Evolutionary conservation across 1,284 basidiomycete genomes (phyloP), one percentile per base, ranked within the genome.

Genomic region (Trametes sp.): DNA sequence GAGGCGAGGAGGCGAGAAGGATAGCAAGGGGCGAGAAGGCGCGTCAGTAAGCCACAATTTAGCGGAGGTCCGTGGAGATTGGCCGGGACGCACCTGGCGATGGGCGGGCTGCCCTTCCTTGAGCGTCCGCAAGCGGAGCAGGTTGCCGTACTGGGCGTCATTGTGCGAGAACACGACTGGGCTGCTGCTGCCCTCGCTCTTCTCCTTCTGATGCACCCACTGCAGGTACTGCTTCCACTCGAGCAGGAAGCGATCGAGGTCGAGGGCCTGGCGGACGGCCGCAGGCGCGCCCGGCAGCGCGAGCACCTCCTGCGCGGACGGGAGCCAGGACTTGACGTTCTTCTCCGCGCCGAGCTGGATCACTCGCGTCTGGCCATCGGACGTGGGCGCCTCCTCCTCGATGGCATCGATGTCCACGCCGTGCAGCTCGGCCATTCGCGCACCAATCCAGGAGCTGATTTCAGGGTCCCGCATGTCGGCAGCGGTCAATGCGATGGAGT

Each of bases 371-470:
- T 84, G 80, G n/a, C 76, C 78, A 23, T 63, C 57, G 9, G 63
- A 36, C n/a, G 57, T 49, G 46, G 52, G 56, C 44, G 78, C 73
- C 42, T 78, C 78, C 29, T 77, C 77, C 72, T 86, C 85, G 38
- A 98, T 82, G 41, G 84, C 80, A 31, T 84, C 82, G 63, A 97
- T 82, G 73, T 96, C 94, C 42, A 97, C 96, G 29, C 89, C 88
- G 76, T 98, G 96, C 42, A 98, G 83, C 75, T 98, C 95, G 28
- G 93, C 89, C 96, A 98, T 98, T 24, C 95, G 85, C 28, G 90
- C 86, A 23, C 89, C 95, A 67, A 98, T 95, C 85, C 91, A 94
- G 35, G 86, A 81, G 73, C 93, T 95, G 63, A 90, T 86, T 62
- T 80, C 77, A 21, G 87, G 85, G 66, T 93, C 86, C 49, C 94